Evolutionary conservation across 192 early-diverging fungal species (phyloP).

Genomic region (Podila epicladia): DNA sequence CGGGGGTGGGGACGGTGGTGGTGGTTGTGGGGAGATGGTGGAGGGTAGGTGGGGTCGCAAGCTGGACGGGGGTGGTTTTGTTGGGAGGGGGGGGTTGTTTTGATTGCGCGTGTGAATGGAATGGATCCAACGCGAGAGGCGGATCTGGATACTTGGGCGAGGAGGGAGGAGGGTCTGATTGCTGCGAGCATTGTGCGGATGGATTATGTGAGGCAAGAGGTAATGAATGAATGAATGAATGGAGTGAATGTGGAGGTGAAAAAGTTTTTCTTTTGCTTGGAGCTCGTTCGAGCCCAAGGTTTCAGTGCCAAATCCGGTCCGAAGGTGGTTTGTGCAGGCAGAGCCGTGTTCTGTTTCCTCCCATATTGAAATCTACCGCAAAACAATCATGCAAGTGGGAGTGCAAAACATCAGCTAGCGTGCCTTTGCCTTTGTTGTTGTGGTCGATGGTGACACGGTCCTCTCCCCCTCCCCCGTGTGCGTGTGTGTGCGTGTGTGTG

Average conservation of each 20-base stretch:
- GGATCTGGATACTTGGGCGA: constrained; percentile 6
- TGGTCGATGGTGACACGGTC: no score
- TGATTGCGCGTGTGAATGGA: not conserved
- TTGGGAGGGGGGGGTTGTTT: not conserved
- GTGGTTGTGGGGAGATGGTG: constrained; percentile 15
- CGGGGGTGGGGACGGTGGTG: not conserved
- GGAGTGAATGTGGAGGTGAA: not conserved
- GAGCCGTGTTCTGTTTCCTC: no score
- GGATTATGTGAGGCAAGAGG: not conserved
- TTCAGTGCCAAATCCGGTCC: no score
- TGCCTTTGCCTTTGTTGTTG: no score
- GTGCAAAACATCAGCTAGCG: no score
- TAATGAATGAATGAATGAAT: not conserved
- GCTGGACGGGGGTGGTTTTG: not conserved
- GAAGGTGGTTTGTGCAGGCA: no score
- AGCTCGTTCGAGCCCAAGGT: no score
- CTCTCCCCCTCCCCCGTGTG: no score
- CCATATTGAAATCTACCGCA: no score
- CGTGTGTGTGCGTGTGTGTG: no score
- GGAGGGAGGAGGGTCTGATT: constrained; percentile 1
- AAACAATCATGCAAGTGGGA: no score
- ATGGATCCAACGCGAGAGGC: not conserved
- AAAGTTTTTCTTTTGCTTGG: not conserved
- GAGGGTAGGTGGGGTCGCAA: constrained; percentile 32
- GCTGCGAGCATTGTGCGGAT: constrained; percentile 20